Percentiles rank a stretch among this genome's conserved stretches.
phyloP scores from a whole-genome alignment of 371 early-diverging fungal species.

The Syncephalis plumigaleata region DNA sequence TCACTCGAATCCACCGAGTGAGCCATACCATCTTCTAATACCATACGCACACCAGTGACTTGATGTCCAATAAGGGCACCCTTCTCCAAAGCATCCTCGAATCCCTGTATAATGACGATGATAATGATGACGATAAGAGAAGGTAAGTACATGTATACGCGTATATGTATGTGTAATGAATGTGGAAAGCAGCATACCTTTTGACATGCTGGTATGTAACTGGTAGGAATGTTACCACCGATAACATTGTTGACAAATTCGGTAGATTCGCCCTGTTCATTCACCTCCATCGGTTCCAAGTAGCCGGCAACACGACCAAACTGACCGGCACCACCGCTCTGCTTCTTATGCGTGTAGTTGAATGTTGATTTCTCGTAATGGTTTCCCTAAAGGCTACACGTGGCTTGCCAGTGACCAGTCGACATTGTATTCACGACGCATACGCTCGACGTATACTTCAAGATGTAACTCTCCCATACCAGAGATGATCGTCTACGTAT shows the following conservation, averaged over 20 bases:
- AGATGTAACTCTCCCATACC: conserved; percentile 90
- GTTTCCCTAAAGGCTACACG: conserved; percentile 96
- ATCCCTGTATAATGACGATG: conserved; percentile 40
- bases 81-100: conserved; percentile 77
- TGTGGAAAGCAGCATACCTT: too few species aligned
- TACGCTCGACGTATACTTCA: conserved; percentile 91
- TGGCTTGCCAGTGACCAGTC: conserved; percentile 91
- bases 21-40: conserved; percentile 86
- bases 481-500: conserved; percentile 58
- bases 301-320: conserved; percentile 83
- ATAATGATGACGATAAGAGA: neutral
- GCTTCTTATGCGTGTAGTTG: conserved; percentile 97
- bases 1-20: conserved; percentile 95
- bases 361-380: conserved; percentile 56
- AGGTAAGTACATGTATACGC: too few species aligned
- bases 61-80: conserved; percentile 87
- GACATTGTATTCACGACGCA: conserved; percentile 91
- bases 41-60: conserved; percentile 71
- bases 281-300: conserved; percentile 74
- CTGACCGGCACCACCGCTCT: conserved; percentile 94
- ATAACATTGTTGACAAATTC: conserved; percentile 65
- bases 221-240: conserved; percentile 86
- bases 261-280: conserved; percentile 35
- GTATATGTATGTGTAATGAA: neutral
- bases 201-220: conserved; percentile 91